Evolutionary conservation across 1,284 basidiomycete species (phyloP).

Genomic region (Vanrija sp.): DNA sequence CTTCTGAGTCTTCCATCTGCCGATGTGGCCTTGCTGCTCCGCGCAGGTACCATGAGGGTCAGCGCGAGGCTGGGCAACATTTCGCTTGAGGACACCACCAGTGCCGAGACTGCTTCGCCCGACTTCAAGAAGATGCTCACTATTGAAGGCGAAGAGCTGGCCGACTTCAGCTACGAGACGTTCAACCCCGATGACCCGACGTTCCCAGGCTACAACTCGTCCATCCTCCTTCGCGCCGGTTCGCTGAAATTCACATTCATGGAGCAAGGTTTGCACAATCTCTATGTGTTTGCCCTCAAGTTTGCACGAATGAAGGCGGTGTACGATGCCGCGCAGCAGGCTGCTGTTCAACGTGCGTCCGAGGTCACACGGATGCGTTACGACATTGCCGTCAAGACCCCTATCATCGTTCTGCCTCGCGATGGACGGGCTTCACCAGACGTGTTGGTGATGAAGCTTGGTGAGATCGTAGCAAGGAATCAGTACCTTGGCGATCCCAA

Average conservation of each 20-base stretch:
- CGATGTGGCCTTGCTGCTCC: conserved; percentile 75
- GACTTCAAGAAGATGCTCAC: conserved; percentile 82
- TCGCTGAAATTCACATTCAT: conserved; percentile 88
- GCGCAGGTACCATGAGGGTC: conserved; percentile 71
- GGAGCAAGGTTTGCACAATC: conserved; percentile 78
- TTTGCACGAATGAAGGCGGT: conserved; percentile 87
- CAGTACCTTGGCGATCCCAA: conserved; percentile 59
- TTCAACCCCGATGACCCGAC: conserved; percentile 62
- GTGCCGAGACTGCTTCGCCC: conserved; percentile 57
- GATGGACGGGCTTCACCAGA: conserved; percentile 64
- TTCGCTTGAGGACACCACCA: conserved; percentile 75
- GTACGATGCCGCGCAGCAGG: conserved; percentile 89
- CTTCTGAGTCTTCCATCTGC: conserved; percentile 90
- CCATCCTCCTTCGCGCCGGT: conserved; percentile 78
- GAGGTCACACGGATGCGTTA: conserved; percentile 85
- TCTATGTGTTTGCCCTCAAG: conserved; percentile 80
- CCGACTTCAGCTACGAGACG: conserved; percentile 93
- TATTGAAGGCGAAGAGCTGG: conserved; percentile 93
- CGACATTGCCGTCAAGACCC: conserved; percentile 83
- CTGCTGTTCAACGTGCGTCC: conserved; percentile 84
- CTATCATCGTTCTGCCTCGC: conserved; percentile 85
- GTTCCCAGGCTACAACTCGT: conserved; percentile 81
- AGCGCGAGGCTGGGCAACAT: conserved; percentile 82
- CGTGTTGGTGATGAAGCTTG: conserved; percentile 74
- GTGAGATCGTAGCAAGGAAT: conserved; percentile 84